These are phyloP conservation scores for Phyllosticta capitalensis DNA, from an alignment of 2,329 filamentous ascomycete species.

Conservation along the genomic window DNA sequence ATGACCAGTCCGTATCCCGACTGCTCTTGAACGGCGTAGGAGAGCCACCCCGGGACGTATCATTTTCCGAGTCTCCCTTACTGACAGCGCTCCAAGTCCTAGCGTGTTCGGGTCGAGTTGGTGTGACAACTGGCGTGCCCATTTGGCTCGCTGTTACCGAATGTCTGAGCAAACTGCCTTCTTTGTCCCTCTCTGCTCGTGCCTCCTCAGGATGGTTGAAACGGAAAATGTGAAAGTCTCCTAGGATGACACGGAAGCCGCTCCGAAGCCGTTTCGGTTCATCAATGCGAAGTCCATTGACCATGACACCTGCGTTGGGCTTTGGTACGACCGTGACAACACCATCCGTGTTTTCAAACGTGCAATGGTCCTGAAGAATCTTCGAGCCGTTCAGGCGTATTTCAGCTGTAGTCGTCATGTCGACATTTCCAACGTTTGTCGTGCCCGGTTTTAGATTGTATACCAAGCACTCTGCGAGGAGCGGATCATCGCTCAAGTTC, in stretches of 20 bases:
- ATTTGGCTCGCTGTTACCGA: conserved; percentile 59
- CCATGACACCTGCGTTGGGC: conserved; percentile 94
- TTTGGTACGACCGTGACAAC: conserved; percentile 83
- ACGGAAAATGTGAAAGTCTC: conserved; percentile 96
- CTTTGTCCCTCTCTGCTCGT: conserved; percentile 76
- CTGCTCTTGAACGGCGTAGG: conserved; percentile 61
- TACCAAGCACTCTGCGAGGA: conserved; percentile 89
- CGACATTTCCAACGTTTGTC: conserved; percentile 90
- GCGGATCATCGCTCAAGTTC: conserved; percentile 72
- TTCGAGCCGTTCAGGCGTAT: conserved; percentile 90
- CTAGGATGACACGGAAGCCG: conserved; percentile 88
- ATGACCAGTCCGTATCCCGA: conserved; percentile 87
- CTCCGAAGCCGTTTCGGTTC: conserved; percentile 80
- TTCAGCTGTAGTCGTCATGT: conserved; percentile 72
- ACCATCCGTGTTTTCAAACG: conserved; percentile 87
- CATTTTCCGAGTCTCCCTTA: conserved; percentile 67
- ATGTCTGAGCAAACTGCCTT: conserved; percentile 70
- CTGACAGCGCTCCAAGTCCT: conserved; percentile 57
- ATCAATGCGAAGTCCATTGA: conserved; percentile 84
- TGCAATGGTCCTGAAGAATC: conserved; percentile 86
- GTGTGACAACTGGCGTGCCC: conserved; percentile 50
- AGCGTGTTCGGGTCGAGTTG: conserved; percentile 58
- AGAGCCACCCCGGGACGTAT: conserved; percentile 67
- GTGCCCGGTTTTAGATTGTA: conserved; percentile 96
- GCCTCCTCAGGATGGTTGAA: conserved; percentile 98